Conservation (phyloP, 2,329 filamentous ascomycete species). For the Triangularia verruculosa region DNA sequence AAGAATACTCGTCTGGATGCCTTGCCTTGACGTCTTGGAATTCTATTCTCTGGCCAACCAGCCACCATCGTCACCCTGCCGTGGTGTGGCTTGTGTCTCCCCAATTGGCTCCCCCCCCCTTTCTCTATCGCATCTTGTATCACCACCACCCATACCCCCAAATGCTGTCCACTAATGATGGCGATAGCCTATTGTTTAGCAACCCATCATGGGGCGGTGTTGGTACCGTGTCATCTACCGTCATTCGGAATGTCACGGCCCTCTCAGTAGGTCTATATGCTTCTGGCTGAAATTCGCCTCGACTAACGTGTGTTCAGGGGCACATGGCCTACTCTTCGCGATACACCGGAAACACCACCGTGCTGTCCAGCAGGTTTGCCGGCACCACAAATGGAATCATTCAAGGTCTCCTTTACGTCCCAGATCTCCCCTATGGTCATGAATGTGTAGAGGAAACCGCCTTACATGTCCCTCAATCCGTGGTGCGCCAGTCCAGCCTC, state of each 20-base stretch:
- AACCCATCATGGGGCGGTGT: conserved; percentile 54
- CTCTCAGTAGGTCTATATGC: neutral
- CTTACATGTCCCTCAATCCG: conserved; percentile 69
- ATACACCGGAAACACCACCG: conserved; percentile 63
- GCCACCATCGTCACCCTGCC: conserved; percentile 3
- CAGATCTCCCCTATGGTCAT: conserved; percentile 58
- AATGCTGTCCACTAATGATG: conserved; percentile 29
- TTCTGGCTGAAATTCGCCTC: neutral
- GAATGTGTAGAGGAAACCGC: conserved; percentile 62
- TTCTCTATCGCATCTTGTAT: neutral
- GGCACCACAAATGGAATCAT: conserved; percentile 59
- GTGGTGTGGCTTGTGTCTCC: conserved; percentile 7
- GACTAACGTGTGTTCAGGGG: conserved; percentile 29
- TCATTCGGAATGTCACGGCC: conserved; percentile 55
- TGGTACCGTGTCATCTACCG: conserved; percentile 49
- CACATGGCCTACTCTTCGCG: conserved; percentile 53
- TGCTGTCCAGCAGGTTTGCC: conserved; percentile 67
- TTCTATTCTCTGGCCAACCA: neutral
- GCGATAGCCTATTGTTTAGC: conserved; percentile 52
- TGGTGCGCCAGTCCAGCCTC: conserved; percentile 69
- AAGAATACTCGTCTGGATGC: neutral
- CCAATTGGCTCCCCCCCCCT: neutral
- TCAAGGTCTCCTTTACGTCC: conserved; percentile 81
- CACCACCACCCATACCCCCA: conserved; percentile 11
- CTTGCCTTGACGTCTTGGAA: neutral